Evolutionary conservation across 495 filamentous ascomycete genomes (phyloP), one percentile per base, ranked within the genome.

Genomic region (Neurospora tetrasperma): DNA sequence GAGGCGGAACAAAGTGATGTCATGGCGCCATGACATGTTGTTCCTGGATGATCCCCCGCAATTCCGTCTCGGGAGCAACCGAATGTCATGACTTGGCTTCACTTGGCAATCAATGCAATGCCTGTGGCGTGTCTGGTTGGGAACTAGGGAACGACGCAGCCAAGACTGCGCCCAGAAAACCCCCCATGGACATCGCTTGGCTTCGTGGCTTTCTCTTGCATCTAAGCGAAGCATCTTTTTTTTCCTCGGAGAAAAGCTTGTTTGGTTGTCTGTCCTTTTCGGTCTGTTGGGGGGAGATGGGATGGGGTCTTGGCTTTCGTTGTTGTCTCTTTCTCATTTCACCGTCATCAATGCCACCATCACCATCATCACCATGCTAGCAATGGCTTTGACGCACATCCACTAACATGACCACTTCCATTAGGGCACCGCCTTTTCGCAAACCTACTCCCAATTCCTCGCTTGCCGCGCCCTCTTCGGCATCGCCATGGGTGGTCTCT

Each of bases 401-500:
- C 35, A 42, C 80, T 81, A 23, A 80, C 72, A 6, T 1, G 7
- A 59, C 7, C 42, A 38, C 35, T 38, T 5, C 35, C 35, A 38
- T n/a, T 43, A 85, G 84, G 92, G 88, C 31, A 93, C 93, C 12
- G 92, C 92, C 62, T 97, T 95, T 79, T 91, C 87, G 74, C 80
- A 90, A 40, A 94, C 90, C 3, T 96, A 95, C 76, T 77, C 86
- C 66, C 88, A 93, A 74, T 97, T 97, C 78, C 84, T 97, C 20
- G 92, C 89, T 9, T 91, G 90, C 75, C 87, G 93, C 11, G 91
- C 93, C 1, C 88, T 97, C n/a, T 97, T 94, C 78, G 93, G 93
- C 39, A 88, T 96, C 71, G 92, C 93, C 59, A 96, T 96, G 93
- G 93, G 93, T 35, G 93, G 93, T 74, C 84, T 97, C 20, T 96